Evolutionary conservation across 495 filamentous ascomycete species (phyloP).

Genomic region (Choiromyces venosus): DNA sequence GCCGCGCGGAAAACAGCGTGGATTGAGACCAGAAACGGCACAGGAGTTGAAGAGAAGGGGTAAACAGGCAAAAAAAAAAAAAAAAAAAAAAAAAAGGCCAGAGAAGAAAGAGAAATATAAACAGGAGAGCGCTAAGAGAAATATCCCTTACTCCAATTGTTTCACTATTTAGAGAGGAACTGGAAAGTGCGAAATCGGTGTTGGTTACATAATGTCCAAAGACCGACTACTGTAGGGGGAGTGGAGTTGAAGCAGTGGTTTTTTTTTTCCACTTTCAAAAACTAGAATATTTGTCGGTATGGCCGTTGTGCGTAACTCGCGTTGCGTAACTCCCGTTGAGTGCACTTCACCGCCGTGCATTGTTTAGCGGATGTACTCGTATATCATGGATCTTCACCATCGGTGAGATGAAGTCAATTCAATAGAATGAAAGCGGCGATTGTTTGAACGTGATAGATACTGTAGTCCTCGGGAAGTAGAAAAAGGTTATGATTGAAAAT

Average conservation of each 20-base stretch:
- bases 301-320: not conserved
- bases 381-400: not conserved
- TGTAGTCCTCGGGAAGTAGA: not conserved
- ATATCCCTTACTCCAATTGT: not conserved
- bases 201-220: not conserved
- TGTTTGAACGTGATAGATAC: not conserved
- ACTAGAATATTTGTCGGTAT: not conserved
- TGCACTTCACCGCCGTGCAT: no score
- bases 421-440: not conserved
- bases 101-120: constrained; percentile 21
- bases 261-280: not conserved
- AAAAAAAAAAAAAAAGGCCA: constrained; percentile 28
- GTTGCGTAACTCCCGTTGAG: not conserved
- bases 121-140: not conserved
- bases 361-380: not conserved
- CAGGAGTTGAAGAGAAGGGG: constrained; percentile 12
- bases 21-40: constrained; percentile 36
- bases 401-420: not conserved
- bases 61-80: constrained; percentile 20
- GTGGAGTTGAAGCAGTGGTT: not conserved
- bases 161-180: not conserved
- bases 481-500: not conserved
- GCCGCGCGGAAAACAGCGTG: constrained; percentile 27
- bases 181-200: not conserved
- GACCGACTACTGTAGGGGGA: not conserved